These are phyloP conservation scores for Camellia oleifera DNA, from an alignment of 179 eudicot genomes.

Conservation along the genomic window DNA sequence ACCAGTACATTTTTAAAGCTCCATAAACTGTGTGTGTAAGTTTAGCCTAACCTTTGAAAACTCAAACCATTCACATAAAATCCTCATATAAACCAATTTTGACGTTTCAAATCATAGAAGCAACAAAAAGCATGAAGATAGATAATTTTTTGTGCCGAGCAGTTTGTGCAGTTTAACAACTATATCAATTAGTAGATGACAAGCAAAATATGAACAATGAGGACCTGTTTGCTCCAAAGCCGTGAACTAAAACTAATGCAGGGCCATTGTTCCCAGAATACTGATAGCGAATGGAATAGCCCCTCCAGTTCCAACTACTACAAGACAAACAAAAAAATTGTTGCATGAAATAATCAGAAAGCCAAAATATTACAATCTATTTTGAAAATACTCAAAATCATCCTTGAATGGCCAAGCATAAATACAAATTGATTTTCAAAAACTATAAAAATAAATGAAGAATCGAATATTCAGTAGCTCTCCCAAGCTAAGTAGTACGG, in stretches of 20 bases:
- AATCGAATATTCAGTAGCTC: background rate
- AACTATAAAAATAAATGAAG: background rate
- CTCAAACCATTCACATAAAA: background rate
- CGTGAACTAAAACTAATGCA: slow-evolving; percentile 81
- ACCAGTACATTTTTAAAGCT: background rate
- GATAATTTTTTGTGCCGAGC: background rate
- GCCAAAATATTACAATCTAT: background rate
- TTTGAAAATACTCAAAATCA: background rate
- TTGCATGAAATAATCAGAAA: background rate
- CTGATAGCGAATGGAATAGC: slow-evolving; percentile 84
- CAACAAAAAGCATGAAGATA: slow-evolving; percentile 3
- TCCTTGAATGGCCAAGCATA: background rate
- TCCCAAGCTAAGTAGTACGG: background rate
- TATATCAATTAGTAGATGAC: slow-evolving; percentile 36
- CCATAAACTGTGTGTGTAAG: background rate
- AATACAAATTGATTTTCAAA: no score
- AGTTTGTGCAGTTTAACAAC: slow-evolving; percentile 25
- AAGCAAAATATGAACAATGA: slow-evolving; percentile 33
- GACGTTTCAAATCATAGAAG: background rate
- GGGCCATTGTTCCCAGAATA: slow-evolving; percentile 74
- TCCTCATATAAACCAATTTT: background rate
- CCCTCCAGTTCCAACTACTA: slow-evolving; percentile 91
- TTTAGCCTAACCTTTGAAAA: background rate
- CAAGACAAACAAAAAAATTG: slow-evolving; percentile 15
- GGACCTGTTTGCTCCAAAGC: slow-evolving; percentile 99